Percentiles rank a stretch among this genome's conserved stretches.
Conservation (phyloP, 1,284 basidiomycete genomes). For the Ganoderma meredithae region DNA sequence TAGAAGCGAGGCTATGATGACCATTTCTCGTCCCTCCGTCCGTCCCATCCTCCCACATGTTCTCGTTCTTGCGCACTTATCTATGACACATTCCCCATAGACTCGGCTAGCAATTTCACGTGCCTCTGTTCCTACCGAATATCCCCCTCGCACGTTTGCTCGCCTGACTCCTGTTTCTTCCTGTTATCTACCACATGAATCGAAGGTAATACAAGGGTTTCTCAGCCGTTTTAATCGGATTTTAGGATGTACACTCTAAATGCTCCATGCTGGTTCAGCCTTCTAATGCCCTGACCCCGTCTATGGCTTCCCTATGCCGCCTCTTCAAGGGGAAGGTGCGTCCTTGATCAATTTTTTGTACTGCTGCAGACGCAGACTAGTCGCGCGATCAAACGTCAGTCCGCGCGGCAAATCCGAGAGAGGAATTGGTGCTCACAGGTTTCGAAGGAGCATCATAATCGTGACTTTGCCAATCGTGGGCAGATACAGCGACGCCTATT, state of each 20-base stretch:
- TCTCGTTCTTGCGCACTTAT: constrained; percentile 5
- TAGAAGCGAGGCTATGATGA: constrained; percentile 42
- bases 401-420: neutral
- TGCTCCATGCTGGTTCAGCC: constrained; percentile 6
- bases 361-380: constrained; percentile 74
- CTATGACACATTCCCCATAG: constrained; percentile 24
- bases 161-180: constrained; percentile 5
- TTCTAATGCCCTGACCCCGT: neutral
- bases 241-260: constrained; percentile 17
- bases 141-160: constrained; percentile 2
- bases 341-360: constrained; percentile 56
- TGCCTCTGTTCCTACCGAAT: constrained; percentile 2
- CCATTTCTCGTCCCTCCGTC: neutral
- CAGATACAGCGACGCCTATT: constrained; percentile 88
- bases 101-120: constrained; percentile 20
- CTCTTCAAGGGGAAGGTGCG: constrained; percentile 16
- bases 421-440: constrained; percentile 68
- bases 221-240: constrained; percentile 16
- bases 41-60: neutral
- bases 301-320: too few relatives aligned
- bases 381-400: constrained; percentile 1
- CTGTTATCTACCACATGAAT: constrained; percentile 20
- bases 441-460: constrained; percentile 95
- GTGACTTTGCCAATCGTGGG: constrained; percentile 97
- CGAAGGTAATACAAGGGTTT: constrained; percentile 26